Evolutionary conservation across 2,329 filamentous ascomycete species (phyloP), one percentile per base, ranked within the genome.

Genomic region (Bipolaris gigantea): DNA sequence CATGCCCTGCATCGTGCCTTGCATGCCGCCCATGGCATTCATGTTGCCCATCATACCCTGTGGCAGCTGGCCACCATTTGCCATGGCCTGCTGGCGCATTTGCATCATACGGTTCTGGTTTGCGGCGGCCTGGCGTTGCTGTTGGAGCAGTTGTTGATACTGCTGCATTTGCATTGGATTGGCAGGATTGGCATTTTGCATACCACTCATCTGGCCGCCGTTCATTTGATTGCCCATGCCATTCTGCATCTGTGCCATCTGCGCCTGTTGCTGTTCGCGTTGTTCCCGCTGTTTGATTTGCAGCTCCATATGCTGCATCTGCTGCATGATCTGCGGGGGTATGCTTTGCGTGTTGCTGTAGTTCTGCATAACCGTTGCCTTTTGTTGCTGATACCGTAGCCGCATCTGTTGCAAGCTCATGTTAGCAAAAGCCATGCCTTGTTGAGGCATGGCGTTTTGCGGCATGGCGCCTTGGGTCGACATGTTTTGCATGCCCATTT

Each of bases 71-170:
- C 62, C 64, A 36, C 63, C 59, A 54, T 72, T 64, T 51, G 70
- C 64, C 63, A 64, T 62, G 39, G 62, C 66, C 36, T 69, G 70
- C 47, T 72, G 70, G 2, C 63, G 70, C 64, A 73, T 70, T 13
- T 65, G 56, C 52, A 69, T 58, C 16, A 70, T 59, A 45, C 74
- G 72, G 42, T 73, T 70, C 38, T 73, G 68, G 43, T 70, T 71
- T 19, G 67, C 62, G 64, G 48, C 52, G 25, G 73, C 63, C 21
- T 63, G 62, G 15, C 70, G 67, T 48, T 74, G 70, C 44, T 71
- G 67, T 38, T 74, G 69, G 18, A 72, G 62, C 51, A 67, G 59
- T 32, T 69, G 66, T 55, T 73, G 69, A 42, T 71, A 70, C 47
- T 70, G 67, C 41, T 72, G 69, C 64, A 72, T 68, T 52, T 72